A percentile compares a stretch with the other conserved stretches of the same genome.
Conservation (phyloP, 805 yeast genomes). For the Wickerhamia fluorescens region DNA sequence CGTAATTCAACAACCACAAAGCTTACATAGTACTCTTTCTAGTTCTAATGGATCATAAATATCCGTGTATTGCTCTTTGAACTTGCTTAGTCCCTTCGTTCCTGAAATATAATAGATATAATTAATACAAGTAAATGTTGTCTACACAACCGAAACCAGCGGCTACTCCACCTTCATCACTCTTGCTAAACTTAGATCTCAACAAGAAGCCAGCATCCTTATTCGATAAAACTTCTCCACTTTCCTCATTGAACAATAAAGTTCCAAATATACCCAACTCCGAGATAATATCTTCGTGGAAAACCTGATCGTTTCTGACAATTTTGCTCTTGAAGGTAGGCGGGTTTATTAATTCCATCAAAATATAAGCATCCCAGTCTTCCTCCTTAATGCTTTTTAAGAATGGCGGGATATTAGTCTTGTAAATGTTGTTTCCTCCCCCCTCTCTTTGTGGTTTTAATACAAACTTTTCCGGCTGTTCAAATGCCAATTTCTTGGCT, state of each 20-base stretch:
- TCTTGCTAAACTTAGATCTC: slow-evolving; percentile 78
- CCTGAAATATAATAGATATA: too few species aligned
- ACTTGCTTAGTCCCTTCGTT: too few species aligned
- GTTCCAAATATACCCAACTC: slow-evolving; percentile 92
- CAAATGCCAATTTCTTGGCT: slow-evolving; percentile 64
- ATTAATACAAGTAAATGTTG: slow-evolving; percentile 54
- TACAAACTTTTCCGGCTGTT: slow-evolving; percentile 64
- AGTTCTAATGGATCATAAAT: too few species aligned
- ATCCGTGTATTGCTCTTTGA: too few species aligned
- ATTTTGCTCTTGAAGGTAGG: slow-evolving; percentile 63
- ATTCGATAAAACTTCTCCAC: slow-evolving; percentile 53
- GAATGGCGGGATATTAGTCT: slow-evolving; percentile 74
- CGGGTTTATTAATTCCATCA: slow-evolving; percentile 90
- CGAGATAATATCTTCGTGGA: slow-evolving; percentile 71
- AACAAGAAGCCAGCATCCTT: slow-evolving; percentile 76
- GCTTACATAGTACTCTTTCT: too few species aligned
- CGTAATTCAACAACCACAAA: too few species aligned
- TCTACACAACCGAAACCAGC: slow-evolving; percentile 99
- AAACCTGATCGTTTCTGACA: slow-evolving; percentile 55
- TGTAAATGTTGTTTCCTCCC: slow-evolving; percentile 93
- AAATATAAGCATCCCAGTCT: slow-evolving; percentile 85
- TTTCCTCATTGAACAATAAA: slow-evolving; percentile 59
- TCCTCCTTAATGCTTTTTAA: slow-evolving; percentile 50
- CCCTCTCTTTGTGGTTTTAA: slow-evolving; percentile 98
- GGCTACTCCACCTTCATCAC: slow-evolving; percentile 98